A percentile compares a stretch with the other conserved stretches of the same genome.
These are phyloP conservation scores for Acacia crassicarpa DNA, from an alignment of 306 rosid species.

Conservation along the genomic window DNA sequence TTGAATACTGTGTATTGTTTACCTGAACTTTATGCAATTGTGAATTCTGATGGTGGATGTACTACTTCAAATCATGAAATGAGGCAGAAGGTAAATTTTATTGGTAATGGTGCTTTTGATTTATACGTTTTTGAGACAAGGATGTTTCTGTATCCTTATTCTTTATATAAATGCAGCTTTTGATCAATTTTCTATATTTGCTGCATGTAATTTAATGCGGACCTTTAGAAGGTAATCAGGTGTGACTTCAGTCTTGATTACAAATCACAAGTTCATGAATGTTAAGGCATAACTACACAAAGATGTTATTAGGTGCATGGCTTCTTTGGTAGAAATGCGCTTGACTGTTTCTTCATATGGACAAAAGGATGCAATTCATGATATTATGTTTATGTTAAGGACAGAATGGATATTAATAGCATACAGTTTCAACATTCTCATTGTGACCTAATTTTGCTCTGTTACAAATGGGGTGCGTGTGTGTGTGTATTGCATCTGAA, in stretches of 20 bases:
- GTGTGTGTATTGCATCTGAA: background rate
- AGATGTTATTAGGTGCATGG: background rate
- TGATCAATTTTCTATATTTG: background rate
- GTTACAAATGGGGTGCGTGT: background rate
- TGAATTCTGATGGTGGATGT: too few relatives aligned
- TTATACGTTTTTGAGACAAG: background rate
- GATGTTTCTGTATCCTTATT: background rate
- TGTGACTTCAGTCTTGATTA: background rate
- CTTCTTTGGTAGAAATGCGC: background rate
- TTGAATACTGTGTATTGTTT: too few relatives aligned
- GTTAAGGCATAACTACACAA: background rate
- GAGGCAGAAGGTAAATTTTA: slow-evolving; percentile 67
- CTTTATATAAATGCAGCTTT: background rate
- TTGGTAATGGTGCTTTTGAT: slow-evolving; percentile 5
- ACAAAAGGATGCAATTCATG: slow-evolving; percentile 11
- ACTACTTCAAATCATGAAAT: too few relatives aligned
- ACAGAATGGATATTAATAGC: background rate
- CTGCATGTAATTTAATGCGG: too few relatives aligned
- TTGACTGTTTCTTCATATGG: background rate
- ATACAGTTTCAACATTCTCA: background rate
- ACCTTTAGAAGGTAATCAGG: background rate
- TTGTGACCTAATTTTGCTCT: background rate
- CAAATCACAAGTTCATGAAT: background rate
- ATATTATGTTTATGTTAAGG: background rate
- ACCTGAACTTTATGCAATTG: fast-evolving